Evolutionary conservation across 2,329 filamentous ascomycete genomes (phyloP), one percentile per base, ranked within the genome.

Genomic region (Pseudopithomyces chartarum): DNA sequence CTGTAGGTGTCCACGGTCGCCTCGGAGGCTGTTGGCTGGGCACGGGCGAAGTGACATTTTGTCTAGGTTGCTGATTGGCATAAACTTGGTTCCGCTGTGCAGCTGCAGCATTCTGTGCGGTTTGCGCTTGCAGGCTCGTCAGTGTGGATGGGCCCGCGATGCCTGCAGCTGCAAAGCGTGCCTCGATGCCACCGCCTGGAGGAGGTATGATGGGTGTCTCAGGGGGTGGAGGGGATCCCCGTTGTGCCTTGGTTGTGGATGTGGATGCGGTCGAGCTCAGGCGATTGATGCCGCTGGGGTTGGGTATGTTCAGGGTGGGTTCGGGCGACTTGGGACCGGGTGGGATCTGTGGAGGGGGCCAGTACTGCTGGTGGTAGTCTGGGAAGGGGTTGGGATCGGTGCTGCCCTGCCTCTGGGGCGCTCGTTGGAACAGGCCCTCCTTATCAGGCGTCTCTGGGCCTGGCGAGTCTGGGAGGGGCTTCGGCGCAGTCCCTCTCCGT

Each of bases 1-100:
- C 95, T 2, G 95, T 98, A 0, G 95, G 95, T 10, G 94, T 98
- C 95, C 94, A 98, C 29, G 93, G 93, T 46, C 94, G 85, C 23
- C 82, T 72, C 36, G 78, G 73, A 32, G 75, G 81, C 45, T 77
- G 75, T 56, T 76, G 76, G 42, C 56, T 55, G 57, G 73, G 72
- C 63, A 69, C 67, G 33, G 79, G 79, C 54, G 79, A 78, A 52
- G 82, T 80, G 34, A 82, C 80, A 20, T 83, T 85, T 73, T 71
- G 72, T 26, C 73, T 73, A 42, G 78, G 74, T 60, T 74, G 73
- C 47, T 76, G 73, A 40, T 75, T 73, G 6, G 75, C 74, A 64
- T 97, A 97, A 57, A 95, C 91, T 36, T 91, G 90, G 59, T 90
- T 80, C 64, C 93, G 85, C 73, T 95, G 91, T 26, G 91, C 84